Percentiles rank a stretch among this genome's conserved stretches.
phyloP scores from a whole-genome alignment of 306 rosid species.

The Trichosanthes truncata region DNA sequence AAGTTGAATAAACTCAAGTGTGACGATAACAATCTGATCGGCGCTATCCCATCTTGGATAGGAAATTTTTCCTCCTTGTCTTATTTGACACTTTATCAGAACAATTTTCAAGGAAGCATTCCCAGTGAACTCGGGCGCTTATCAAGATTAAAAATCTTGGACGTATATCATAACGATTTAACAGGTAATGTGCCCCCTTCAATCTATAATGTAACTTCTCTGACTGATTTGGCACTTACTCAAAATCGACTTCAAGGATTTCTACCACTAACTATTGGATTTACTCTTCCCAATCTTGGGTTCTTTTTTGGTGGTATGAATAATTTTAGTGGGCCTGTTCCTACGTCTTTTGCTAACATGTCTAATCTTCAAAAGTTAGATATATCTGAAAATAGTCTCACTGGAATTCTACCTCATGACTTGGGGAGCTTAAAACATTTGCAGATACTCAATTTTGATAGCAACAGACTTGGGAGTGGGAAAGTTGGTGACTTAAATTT shows the following conservation, averaged over 20 bases:
- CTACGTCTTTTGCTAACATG: slow-evolving; percentile 27
- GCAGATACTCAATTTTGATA: slow-evolving; percentile 5
- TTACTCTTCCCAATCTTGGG: slow-evolving; percentile 13
- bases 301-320: background rate
- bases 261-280: slow-evolving; percentile 31
- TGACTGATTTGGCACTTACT: slow-evolving; percentile 9
- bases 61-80: slow-evolving; percentile 33
- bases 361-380: slow-evolving; percentile 27
- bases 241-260: slow-evolving; percentile 28
- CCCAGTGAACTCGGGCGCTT: background rate
- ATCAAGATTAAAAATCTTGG: background rate
- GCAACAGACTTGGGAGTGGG: slow-evolving; percentile 19
- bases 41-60: slow-evolving; percentile 40
- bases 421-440: slow-evolving; percentile 25
- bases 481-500: slow-evolving; percentile 14
- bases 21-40: slow-evolving; percentile 20
- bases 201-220: background rate
- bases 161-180: background rate
- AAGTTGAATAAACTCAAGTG: slow-evolving; percentile 2
- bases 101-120: slow-evolving; percentile 1
- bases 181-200: background rate
- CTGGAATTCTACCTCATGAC: slow-evolving; percentile 24
- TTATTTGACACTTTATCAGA: background rate
- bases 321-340: slow-evolving; percentile 26
- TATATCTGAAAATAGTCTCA: slow-evolving; percentile 20